Percentiles rank a stretch among this genome's conserved stretches.
Conservation (phyloP, 768 basidiomycete species). For the Jaapia argillacea region DNA sequence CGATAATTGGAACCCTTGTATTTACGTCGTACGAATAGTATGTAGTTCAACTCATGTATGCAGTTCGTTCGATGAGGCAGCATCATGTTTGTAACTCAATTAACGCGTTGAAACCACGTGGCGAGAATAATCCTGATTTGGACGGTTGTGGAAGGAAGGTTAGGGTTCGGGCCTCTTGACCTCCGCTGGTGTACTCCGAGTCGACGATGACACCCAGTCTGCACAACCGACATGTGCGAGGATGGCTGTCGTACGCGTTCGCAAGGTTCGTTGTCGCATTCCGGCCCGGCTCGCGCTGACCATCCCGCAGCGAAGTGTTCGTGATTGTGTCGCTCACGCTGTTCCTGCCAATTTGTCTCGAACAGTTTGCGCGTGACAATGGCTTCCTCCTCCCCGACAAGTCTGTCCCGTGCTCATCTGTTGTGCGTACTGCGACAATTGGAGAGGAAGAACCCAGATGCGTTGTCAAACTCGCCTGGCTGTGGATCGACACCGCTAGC, state of each 20-base stretch:
- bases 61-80: too few species aligned
- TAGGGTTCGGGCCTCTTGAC: too few species aligned
- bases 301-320: slow-evolving; percentile 55
- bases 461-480: slow-evolving; percentile 73
- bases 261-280: slow-evolving; percentile 41
- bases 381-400: slow-evolving; percentile 69
- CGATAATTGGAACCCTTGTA: too few species aligned
- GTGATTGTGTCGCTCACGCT: slow-evolving; percentile 73
- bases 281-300: background rate
- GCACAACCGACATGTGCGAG: slow-evolving; percentile 34
- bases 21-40: too few species aligned
- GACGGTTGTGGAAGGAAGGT: too few species aligned
- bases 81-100: too few species aligned
- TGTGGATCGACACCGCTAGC: slow-evolving; percentile 86
- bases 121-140: too few species aligned
- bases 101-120: too few species aligned
- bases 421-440: slow-evolving; percentile 5
- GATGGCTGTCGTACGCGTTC: slow-evolving; percentile 82
- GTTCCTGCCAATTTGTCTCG: slow-evolving; percentile 75
- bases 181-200: too few species aligned
- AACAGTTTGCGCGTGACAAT: slow-evolving; percentile 87
- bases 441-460: slow-evolving; percentile 41
- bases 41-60: too few species aligned
- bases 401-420: slow-evolving; percentile 40
- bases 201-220: background rate